Evolutionary conservation across 257 asterid species (phyloP).

Genomic region (Solanum corneliomulleri): DNA sequence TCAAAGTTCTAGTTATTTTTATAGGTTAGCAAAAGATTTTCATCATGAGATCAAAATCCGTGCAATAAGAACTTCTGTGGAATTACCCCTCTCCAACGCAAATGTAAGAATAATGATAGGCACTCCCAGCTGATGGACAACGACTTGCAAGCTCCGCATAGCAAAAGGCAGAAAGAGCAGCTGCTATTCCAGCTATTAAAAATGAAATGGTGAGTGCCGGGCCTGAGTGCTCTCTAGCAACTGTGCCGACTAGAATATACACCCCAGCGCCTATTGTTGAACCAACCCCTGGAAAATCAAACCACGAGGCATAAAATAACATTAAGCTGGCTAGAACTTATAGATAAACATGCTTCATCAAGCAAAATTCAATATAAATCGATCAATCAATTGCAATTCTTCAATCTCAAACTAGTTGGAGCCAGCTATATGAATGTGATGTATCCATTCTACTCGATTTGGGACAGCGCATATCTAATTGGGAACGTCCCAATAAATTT

Average conservation of each 20-base stretch:
- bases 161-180: conserved; percentile 95
- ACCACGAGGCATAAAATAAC: background rate
- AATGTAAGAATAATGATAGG: conserved; percentile 91
- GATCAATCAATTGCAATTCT: background rate
- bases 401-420: background rate
- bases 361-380: background rate
- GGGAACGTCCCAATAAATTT: background rate
- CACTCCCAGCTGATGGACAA: conserved; percentile 98
- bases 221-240: conserved; percentile 94
- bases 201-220: conserved; percentile 88
- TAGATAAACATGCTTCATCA: background rate
- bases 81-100: conserved; percentile 90
- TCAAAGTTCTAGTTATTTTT: background rate
- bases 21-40: background rate
- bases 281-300: conserved; percentile 68
- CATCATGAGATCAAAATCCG: background rate
- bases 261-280: conserved; percentile 96
- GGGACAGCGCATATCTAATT: background rate
- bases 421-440: background rate
- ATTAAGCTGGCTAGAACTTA: background rate
- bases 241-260: conserved; percentile 88
- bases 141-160: conserved; percentile 93
- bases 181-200: conserved; percentile 90
- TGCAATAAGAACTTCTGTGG: background rate
- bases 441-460: background rate